Evolutionary conservation across 345 rosid species (phyloP), one percentile per base, ranked within the genome.

Genomic region (Trapa bicornis): DNA sequence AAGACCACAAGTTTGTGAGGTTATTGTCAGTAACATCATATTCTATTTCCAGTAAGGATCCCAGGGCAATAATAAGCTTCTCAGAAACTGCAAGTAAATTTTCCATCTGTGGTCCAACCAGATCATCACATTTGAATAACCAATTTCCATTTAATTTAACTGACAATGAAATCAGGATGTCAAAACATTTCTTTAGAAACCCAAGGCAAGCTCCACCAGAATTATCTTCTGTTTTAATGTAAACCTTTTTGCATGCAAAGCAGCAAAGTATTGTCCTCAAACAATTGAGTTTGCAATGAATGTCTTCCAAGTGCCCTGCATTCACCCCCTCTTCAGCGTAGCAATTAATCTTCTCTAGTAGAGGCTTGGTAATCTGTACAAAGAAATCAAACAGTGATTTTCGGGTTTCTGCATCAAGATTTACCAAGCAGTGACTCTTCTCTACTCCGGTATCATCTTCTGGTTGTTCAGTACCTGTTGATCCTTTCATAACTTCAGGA

Each of bases 311-410:
- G 32, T 50, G 56, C 61, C 75, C 71, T 47, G 52, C 66, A 75
- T 79, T 83, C 62, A 82, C 64, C 65, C 80, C 60, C 63, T 82
- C 67, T 61, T 83, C 73, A 68, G 70, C 65, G 74, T 76, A 76
- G 53, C 75, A 78, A 73, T 80, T 77, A 74, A 89, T 80, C 87
- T 87, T 71, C 37, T 67, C 67, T 74, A 89, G 67, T 71, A 86
- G 75, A 48, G 97, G 99, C 75, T 91, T 91, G 85, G 86, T 81
- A 72, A 89, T 84, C 79, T 84, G 89, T 73, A 85, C 84, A 81
- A 87, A 87, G 80, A 89, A 85, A 74, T 83, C 83, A 80, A 86
- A 84, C 67, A 91, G 81, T 32, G 89, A 81, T 73, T 83, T 87
- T 68, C 85, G 82, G 64, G 82, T 78, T 74, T 94, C 95, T 53